Conservation (phyloP, 2,329 filamentous ascomycete species). For the Fusarium denticulatum region DNA sequence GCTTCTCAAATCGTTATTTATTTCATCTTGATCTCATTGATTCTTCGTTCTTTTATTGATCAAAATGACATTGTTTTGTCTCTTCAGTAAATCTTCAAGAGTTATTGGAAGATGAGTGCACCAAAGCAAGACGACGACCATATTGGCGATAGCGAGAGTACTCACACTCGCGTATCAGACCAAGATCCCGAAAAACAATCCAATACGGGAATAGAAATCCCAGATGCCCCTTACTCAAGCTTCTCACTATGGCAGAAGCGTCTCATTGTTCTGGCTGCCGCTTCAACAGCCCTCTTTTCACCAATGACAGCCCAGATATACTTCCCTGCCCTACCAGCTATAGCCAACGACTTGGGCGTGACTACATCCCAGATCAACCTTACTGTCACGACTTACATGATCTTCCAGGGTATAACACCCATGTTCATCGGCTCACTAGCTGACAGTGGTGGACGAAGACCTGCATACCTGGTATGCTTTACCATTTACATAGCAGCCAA, state of each 20-base stretch:
- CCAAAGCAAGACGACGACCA: not conserved
- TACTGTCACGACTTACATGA: conserved; percentile 65
- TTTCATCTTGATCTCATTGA: not conserved
- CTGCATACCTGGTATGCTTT: conserved; percentile 64
- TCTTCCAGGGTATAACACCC: conserved; percentile 69
- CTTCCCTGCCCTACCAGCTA: conserved; percentile 61
- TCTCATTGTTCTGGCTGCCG: conserved; percentile 52
- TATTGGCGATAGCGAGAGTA: not conserved
- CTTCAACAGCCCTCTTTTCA: conserved; percentile 56
- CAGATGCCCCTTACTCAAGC: conserved; percentile 48
- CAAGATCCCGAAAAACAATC: conserved; percentile 23
- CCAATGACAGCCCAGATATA: conserved; percentile 62
- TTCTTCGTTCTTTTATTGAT: not conserved
- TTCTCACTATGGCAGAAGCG: conserved; percentile 54
- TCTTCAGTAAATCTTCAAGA: not conserved
- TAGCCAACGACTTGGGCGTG: conserved; percentile 60
- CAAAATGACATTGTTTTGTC: not conserved
- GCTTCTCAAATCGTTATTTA: conserved; percentile 15
- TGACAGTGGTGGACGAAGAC: conserved; percentile 63
- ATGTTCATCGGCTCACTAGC: conserved; percentile 66
- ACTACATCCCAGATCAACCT: conserved; percentile 57
- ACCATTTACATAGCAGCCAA: conserved; percentile 63
- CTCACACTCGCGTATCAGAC: not conserved
- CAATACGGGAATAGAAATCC: not conserved
- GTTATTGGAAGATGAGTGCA: conserved; percentile 6